Evolutionary conservation across 495 filamentous ascomycete genomes (phyloP), one percentile per base, ranked within the genome.

Genomic region (Usnea hakonensis): DNA sequence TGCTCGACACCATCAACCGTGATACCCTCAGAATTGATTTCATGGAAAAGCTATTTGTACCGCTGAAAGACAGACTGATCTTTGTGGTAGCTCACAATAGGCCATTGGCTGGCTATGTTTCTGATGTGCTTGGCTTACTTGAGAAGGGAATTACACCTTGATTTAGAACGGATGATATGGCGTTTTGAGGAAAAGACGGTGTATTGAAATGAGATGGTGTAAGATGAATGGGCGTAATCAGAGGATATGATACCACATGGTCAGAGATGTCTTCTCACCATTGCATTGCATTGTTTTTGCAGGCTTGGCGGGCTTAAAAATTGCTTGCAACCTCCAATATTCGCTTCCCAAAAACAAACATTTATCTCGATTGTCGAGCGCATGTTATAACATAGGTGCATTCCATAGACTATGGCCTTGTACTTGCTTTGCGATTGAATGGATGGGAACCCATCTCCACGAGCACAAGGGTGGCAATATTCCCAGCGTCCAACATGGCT

Each of bases 51-150:
- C 41, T 75, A 2, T 78, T 78, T 68, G 67, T 65, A 10, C 71
- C 75, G 5, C 65, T 77, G 65, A 77, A 55, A 71, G 76, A 71
- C 58, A 75, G 70, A 64, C 60, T 77, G 65, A 76, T 62, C 62
- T 77, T 61, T 57, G 74, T 78, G 19, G 74, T 78, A 73, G 73
- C 76, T 37, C 69, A 80, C 58, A 82, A 82, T 62, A 70, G 71
- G 57, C 71, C 74, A 3, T 65, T 82, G 58, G 71, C 74, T 61
- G 68, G 68, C 48, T 81, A 79, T 64, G 72, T 81, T 30, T 69
- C 71, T 21, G 75, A 77, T 62, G 65, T 82, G 57, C 65, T 77
- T 16, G 72, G 71, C 30, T 77, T 73, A 38, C 72, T 79, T 50
- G 73, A 71, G 2, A 71, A 62, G 58, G 63, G 65, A 10, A 65